Conservation (phyloP, 2,329 filamentous ascomycete species). For the Fusarium sp. region DNA sequence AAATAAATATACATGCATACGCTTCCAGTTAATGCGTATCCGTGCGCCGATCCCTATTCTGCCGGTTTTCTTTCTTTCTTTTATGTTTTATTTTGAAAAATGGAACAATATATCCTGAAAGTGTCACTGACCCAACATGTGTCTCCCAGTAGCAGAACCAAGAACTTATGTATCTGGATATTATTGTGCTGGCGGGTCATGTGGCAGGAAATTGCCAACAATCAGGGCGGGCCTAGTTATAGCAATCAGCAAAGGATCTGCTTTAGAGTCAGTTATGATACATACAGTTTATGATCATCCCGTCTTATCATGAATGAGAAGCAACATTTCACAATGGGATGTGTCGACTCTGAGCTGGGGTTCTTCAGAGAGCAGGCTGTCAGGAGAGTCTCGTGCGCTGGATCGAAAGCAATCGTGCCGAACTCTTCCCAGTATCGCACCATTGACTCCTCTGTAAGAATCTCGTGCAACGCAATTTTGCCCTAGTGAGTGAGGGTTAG, state of each 20-base stretch:
- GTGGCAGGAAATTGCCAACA: constrained; percentile 95
- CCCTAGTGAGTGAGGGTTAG: constrained; percentile 67
- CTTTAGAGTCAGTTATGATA: neutral
- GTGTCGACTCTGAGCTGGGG: constrained; percentile 74
- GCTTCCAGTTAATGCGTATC: constrained; percentile 25
- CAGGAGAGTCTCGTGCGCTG: constrained; percentile 91
- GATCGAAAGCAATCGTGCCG: constrained; percentile 95
- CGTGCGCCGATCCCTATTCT: constrained; percentile 30
- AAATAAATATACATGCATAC: constrained; percentile 31
- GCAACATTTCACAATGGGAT: constrained; percentile 87
- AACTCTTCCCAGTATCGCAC: constrained; percentile 99
- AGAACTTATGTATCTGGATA: constrained; percentile 1
- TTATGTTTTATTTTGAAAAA: constrained; percentile 1
- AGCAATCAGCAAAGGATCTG: constrained; percentile 49
- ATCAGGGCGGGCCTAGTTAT: constrained; percentile 84
- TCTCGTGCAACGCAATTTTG: constrained; percentile 93
- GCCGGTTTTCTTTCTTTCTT: constrained; percentile 25
- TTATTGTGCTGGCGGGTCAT: constrained; percentile 65
- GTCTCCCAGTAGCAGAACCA: neutral
- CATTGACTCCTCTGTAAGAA: constrained; percentile 92
- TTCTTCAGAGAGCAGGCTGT: constrained; percentile 93
- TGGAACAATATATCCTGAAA: neutral
- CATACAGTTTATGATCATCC: constrained; percentile 96
- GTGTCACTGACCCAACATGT: constrained; percentile 1
- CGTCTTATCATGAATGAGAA: constrained; percentile 97